Conservation (phyloP, 1,139 yeast species). For the Suhomyces bokatorum region DNA sequence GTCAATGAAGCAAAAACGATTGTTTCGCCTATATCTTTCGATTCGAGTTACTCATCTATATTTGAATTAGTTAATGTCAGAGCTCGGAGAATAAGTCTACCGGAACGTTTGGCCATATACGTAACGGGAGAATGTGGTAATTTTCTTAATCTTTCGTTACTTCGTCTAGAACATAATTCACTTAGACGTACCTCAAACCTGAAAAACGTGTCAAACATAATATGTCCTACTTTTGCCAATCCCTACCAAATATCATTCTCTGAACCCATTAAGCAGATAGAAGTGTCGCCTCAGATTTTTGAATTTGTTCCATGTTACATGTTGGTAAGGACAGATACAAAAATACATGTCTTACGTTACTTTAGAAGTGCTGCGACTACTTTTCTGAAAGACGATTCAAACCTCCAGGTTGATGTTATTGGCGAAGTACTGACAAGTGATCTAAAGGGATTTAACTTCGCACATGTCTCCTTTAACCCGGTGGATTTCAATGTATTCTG, state of each 20-base stretch:
- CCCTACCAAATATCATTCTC: constrained; percentile 29
- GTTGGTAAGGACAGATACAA: constrained; percentile 28
- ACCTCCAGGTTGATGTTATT: constrained; percentile 21
- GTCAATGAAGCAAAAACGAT: constrained; percentile 26
- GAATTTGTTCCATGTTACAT: constrained; percentile 24
- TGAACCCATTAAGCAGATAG: constrained; percentile 44
- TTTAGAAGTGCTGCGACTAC: constrained; percentile 5
- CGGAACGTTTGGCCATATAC: constrained; percentile 29
- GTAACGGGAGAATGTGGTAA: constrained; percentile 35
- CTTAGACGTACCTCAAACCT: neutral
- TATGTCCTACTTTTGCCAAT: constrained; percentile 15
- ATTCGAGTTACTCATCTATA: constrained; percentile 37
- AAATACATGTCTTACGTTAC: constrained; percentile 29
- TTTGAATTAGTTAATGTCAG: constrained; percentile 24
- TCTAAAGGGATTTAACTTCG: constrained; percentile 36
- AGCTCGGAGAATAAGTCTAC: constrained; percentile 12
- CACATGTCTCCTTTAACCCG: constrained; percentile 49
- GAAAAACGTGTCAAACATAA: neutral
- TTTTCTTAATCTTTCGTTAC: constrained; percentile 29
- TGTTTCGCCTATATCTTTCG: constrained; percentile 33
- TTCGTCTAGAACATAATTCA: constrained; percentile 5
- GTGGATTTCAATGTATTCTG: constrained; percentile 39
- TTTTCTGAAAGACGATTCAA: constrained; percentile 8
- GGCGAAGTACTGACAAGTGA: constrained; percentile 24
- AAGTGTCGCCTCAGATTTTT: constrained; percentile 21